A percentile compares a stretch with the other conserved stretches of the same genome.
These are phyloP conservation scores for Quercus robur DNA, from an alignment of 306 rosid genomes.

Conservation along the genomic window DNA sequence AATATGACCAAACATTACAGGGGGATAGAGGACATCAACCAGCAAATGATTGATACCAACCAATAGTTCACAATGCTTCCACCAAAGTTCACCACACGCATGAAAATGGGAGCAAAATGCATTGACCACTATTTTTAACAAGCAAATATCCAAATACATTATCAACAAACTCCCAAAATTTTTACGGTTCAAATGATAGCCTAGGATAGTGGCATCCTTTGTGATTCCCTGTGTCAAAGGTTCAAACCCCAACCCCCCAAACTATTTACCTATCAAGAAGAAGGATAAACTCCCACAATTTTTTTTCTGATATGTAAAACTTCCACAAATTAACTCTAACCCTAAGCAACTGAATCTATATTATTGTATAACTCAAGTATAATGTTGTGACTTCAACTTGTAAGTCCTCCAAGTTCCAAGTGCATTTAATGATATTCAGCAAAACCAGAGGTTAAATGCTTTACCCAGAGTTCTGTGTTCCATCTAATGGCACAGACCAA, in stretches of 20 bases:
- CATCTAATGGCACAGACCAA: too few relatives aligned
- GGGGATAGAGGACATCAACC: not conserved
- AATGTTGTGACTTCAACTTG: not conserved
- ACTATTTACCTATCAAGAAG: too few relatives aligned
- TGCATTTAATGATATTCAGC: not conserved
- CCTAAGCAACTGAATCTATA: not conserved
- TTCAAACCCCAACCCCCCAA: too few relatives aligned
- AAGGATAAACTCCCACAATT: too few relatives aligned
- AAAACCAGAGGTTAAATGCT: not conserved
- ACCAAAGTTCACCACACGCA: not conserved
- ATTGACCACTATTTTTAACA: not conserved
- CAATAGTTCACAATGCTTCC: not conserved
- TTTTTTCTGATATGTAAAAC: not conserved
- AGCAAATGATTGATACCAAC: too few relatives aligned
- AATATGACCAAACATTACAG: not conserved
- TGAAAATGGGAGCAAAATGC: not conserved
- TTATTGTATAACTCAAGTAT: not conserved
- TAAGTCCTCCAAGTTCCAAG: not conserved
- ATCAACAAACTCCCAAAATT: not conserved
- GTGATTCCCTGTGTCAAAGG: too few relatives aligned
- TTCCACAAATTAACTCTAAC: not conserved
- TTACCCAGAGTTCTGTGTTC: too few relatives aligned
- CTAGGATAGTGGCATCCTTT: too few relatives aligned
- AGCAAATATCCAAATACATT: not conserved
- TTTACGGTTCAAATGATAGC: too few relatives aligned